Percentiles rank a stretch among this genome's conserved stretches.
Evolutionary conservation across 441 rosid species (phyloP).

Genomic region (Theobroma grandiflorum): DNA sequence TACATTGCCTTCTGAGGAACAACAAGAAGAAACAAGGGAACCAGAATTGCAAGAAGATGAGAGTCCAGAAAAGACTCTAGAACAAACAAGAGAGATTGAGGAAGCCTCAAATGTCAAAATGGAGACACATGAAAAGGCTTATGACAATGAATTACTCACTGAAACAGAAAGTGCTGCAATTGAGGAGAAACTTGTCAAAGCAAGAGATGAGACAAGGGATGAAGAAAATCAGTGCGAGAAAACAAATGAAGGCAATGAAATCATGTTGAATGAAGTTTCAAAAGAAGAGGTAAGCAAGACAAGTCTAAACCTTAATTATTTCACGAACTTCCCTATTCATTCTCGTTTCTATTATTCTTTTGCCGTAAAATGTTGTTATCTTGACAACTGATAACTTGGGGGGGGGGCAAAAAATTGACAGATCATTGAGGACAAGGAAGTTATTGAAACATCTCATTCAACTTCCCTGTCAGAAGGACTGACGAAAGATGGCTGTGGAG

Average conservation of each 20-base stretch:
- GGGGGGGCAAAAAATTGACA: slow-evolving; percentile 31
- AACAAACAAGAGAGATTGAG: slow-evolving; percentile 22
- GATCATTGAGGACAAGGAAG: slow-evolving; percentile 41
- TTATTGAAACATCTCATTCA: slow-evolving; percentile 28
- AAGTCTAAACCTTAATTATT: slow-evolving; percentile 10
- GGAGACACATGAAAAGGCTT: slow-evolving; percentile 32
- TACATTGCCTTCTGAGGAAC: slow-evolving; percentile 27
- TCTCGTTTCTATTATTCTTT: slow-evolving; percentile 1
- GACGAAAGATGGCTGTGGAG: slow-evolving; percentile 34
- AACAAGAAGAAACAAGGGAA: slow-evolving; percentile 30
- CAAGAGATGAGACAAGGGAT: slow-evolving; percentile 13
- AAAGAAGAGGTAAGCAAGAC: slow-evolving; percentile 56
- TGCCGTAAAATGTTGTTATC: slow-evolving; percentile 11
- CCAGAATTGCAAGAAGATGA: slow-evolving; percentile 29
- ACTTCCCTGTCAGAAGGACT: slow-evolving; percentile 30
- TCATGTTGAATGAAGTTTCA: slow-evolving; percentile 35
- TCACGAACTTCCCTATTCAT: slow-evolving; percentile 1
- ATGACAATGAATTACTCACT: slow-evolving; percentile 29
- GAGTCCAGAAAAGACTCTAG: slow-evolving; percentile 19
- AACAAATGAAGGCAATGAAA: slow-evolving; percentile 38
- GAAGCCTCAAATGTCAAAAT: slow-evolving; percentile 1
- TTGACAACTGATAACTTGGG: slow-evolving; percentile 20
- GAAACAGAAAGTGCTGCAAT: slow-evolving; percentile 36
- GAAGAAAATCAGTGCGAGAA: slow-evolving; percentile 33
- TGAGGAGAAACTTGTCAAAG: slow-evolving; percentile 18